Base-by-base conservation (phyloP, 177 flowering plant species). In the Vitis hybrid region DNA sequence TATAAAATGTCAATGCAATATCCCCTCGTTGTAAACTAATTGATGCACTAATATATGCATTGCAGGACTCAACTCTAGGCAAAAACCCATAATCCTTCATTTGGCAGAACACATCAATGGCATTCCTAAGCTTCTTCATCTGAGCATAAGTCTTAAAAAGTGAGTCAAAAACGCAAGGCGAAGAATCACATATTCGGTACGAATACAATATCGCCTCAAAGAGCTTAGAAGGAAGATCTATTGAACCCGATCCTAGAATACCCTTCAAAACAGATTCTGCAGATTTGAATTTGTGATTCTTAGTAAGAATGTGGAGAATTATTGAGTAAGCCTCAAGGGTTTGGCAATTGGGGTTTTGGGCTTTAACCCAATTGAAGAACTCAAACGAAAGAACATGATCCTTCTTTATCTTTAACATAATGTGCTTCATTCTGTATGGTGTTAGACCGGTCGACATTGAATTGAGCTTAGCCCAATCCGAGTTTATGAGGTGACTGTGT, bases 41-140 rank as follows among this genome's bases (percentile, higher is more conserved):
- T 85, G 86, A 80, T 1, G 95, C 78, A 71, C 97, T 88, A 79
- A 92, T 52, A 74, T 72, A 91, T 1, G 89, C 88, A 83, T 94
- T 94, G 70, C 97, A 92, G 2, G 97, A 89, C 68, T 88, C 87
- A 30, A 94, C 78, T 10, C 81, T 86, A 1, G 98, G 97, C 51
- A 86, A 82, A 78, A 94, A 89, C 50, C 98, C 97, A 77, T 88
- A 89, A 32, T 87, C 91, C 75, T 78, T 89, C 97, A 94, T 94
- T 39, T 70, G 76, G 62, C 75, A 79, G 71, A 89, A 94, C 12
- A 81, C 78, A 67, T 85, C 88, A 0, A 91, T 85, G 3, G 95
- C 89, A 79, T 82, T 79, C 79, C 95, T 83, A 51, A 89, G 82
- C 83, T 89, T 91, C 76, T 80, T 91, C 88, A 88, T 19, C 71